Evolutionary conservation across 257 asterid species (phyloP).

Genomic region (Asclepias syriaca): DNA sequence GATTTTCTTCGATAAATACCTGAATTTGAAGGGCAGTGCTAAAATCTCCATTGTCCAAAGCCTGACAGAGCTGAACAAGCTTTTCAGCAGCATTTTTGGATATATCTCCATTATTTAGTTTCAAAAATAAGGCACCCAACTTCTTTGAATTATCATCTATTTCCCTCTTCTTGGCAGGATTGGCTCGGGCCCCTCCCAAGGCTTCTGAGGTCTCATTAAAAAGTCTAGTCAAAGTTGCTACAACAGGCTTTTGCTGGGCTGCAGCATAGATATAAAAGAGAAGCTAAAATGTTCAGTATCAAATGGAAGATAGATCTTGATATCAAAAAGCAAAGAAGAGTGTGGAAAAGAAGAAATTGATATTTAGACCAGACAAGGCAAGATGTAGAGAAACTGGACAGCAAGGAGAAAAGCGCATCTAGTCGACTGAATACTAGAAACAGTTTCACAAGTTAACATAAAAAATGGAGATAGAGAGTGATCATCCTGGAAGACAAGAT

Average conservation of each 20-base stretch:
- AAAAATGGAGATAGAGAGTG: neutral
- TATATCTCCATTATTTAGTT: constrained; percentile 77
- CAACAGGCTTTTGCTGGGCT: constrained; percentile 90
- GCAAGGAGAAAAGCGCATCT: neutral
- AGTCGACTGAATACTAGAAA: neutral
- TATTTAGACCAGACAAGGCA: neutral
- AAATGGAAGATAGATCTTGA: neutral
- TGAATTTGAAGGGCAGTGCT: constrained; percentile 81
- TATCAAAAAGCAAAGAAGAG: neutral
- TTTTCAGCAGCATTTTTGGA: constrained; percentile 88
- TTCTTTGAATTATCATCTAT: constrained; percentile 92
- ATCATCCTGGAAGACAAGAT: neutral
- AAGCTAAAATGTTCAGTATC: neutral
- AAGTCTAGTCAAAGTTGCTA: constrained; percentile 77
- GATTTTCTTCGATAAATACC: constrained; percentile 35
- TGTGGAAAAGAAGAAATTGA: neutral
- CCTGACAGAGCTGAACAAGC: constrained; percentile 86
- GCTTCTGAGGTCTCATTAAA: constrained; percentile 88
- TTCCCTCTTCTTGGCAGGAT: constrained; percentile 89
- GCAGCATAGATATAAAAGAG: constrained; percentile 25
- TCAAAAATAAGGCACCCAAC: constrained; percentile 77
- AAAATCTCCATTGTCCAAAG: constrained; percentile 80
- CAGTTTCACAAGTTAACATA: neutral
- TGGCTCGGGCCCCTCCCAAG: constrained; percentile 83
- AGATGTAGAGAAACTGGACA: neutral